A percentile compares a stretch with the other conserved stretches of the same genome.
phyloP scores from a whole-genome alignment of 495 filamentous ascomycete species.

The Annulohypoxylon bovei region DNA sequence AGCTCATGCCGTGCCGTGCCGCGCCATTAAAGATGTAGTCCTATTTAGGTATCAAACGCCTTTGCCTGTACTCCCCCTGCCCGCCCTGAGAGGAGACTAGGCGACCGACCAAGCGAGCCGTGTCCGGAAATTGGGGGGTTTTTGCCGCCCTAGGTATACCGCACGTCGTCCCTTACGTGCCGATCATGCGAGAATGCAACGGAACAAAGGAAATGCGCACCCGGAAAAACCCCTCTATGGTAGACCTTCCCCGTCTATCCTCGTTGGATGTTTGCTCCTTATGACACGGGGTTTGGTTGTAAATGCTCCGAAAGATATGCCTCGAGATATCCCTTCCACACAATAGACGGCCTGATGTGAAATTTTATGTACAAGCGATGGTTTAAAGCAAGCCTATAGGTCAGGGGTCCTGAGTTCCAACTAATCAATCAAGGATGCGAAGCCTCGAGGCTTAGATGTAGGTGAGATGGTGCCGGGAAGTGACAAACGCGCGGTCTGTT shows the following conservation, averaged over 20 bases:
- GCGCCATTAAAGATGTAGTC: not conserved
- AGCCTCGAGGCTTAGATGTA: constrained; percentile 52
- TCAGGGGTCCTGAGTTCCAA: not conserved
- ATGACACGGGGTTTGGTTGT: too few species aligned
- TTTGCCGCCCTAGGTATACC: not conserved
- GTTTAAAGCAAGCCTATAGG: constrained; percentile 2
- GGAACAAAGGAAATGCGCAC: not conserved
- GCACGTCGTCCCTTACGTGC: not conserved
- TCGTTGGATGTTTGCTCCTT: not conserved
- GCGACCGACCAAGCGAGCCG: not conserved
- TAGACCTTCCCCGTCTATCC: not conserved
- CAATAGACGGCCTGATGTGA: not conserved
- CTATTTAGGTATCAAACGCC: not conserved
- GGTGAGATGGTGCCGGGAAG: constrained; percentile 54
- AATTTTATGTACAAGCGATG: constrained; percentile 23
- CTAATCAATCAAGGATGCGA: constrained; percentile 56
- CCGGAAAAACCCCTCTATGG: not conserved
- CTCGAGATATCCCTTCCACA: not conserved
- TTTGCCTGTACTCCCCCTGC: not conserved
- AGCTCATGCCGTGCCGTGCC: not conserved
- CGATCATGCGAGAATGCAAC: constrained; percentile 1
- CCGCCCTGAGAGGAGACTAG: not conserved
- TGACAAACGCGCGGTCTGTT: constrained; percentile 9
- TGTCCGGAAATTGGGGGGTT: not conserved
- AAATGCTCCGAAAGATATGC: not conserved